Base-by-base conservation (phyloP, 2,329 filamentous ascomycete species). In the Fusarium irregulare region DNA sequence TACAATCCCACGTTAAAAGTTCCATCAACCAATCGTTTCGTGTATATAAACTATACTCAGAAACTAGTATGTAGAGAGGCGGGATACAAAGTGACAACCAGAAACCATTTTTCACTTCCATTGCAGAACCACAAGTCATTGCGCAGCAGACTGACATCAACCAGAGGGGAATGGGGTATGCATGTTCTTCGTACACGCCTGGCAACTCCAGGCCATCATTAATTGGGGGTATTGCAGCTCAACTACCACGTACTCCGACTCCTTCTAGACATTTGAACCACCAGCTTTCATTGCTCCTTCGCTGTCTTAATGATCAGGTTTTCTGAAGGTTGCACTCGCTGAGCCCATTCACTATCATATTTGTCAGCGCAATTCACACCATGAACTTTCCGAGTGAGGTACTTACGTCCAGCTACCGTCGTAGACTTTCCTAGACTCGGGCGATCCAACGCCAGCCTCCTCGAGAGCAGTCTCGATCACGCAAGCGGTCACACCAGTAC, bases 401-500 rank as follows among this genome's bases (percentile, higher is more conserved):
- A 91, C 92, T 89, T 85, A 97, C 87, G 96, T 98, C 96, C 96
- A 99, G 80, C 94, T 97, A 49, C 96, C 96, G 79, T 99, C 96
- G 76, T 99, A 99, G 23, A 99, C 85, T 77, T 87, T 90, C 72
- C 93, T 88, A 57, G 88, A 87, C 65, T 90, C 86, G 1, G 87
- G 81, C 6, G 88, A 83, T 3, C 92, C 92, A 76, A 89, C 94
- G 3, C 90, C 91, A 23, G 94, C 93, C 79, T 93, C 90, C 30
- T 88, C 89, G 56, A 99, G 82, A 3, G 94, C 96, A 40, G 94
- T 91, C 77, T 99, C 96, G 44, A 99, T 89, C 45, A 98, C 88
- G 20, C 93, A 93, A 10, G 96, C 96, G 13, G 94, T 98, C 54
- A 99, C 95, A 34, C 96, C 96, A 9, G 94, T 98, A 14, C 96